Conservation (phyloP, 768 basidiomycete genomes). For the Postia placenta region DNA sequence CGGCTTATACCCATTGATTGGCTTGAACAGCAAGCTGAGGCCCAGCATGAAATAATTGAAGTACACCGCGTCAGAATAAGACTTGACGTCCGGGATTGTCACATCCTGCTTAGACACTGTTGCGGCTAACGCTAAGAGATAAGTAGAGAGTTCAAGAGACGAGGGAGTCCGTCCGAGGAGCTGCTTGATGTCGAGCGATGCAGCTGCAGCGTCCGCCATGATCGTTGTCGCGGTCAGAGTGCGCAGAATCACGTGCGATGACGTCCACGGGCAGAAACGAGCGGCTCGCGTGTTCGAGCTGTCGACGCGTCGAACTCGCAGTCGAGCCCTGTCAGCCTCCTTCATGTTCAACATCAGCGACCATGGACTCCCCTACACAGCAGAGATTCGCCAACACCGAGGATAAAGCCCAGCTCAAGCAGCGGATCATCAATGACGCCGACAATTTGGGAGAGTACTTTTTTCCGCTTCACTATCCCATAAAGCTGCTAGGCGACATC, state of each 20-base stretch:
- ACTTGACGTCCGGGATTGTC: slow-evolving; percentile 59
- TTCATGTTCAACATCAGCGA: not conserved
- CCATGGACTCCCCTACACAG: slow-evolving; percentile 9
- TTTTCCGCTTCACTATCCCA: slow-evolving; percentile 18
- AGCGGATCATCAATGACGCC: slow-evolving; percentile 10
- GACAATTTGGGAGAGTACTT: slow-evolving; percentile 13
- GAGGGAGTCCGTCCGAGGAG: slow-evolving; percentile 51
- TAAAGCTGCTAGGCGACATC: slow-evolving; percentile 19
- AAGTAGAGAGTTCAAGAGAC: slow-evolving; percentile 36
- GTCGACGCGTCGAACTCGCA: slow-evolving; percentile 1
- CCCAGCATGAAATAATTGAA: slow-evolving; percentile 80
- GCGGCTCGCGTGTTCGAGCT: slow-evolving; percentile 9
- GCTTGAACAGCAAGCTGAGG: slow-evolving; percentile 73
- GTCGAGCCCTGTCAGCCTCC: not conserved
- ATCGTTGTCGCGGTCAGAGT: not conserved
- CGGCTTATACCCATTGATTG: slow-evolving; percentile 59
- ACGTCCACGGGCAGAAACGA: not conserved
- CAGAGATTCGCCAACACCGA: slow-evolving; percentile 2
- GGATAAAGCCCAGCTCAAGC: slow-evolving; percentile 10
- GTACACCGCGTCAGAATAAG: slow-evolving; percentile 80
- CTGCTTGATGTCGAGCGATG: slow-evolving; percentile 16
- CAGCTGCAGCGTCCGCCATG: not conserved
- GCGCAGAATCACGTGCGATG: not conserved
- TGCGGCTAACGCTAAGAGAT: slow-evolving; percentile 31
- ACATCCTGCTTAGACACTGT: slow-evolving; percentile 12